Evolutionary conservation across 192 early-diverging fungal genomes (phyloP).

Genomic region (Coemansia sp.): DNA sequence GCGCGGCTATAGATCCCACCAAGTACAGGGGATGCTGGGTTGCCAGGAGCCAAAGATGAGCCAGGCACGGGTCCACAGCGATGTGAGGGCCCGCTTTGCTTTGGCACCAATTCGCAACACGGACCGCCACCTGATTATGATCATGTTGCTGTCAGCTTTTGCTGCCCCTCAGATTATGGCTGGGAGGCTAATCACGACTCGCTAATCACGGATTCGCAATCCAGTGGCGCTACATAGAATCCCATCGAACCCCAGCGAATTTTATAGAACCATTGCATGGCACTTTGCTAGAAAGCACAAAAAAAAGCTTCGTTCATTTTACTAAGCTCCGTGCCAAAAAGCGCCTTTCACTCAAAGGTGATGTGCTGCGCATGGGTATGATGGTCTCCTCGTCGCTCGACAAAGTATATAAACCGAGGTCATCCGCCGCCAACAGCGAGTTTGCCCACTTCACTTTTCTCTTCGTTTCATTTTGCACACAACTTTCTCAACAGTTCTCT

Average conservation of each 20-base stretch:
- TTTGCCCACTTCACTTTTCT: not conserved
- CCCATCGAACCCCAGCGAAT: not conserved
- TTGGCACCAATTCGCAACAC: not conserved
- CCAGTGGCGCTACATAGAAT: not conserved
- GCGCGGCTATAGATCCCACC: constrained; percentile 20
- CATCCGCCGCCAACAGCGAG: not conserved
- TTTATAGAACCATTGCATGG: not conserved
- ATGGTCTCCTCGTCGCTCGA: not conserved
- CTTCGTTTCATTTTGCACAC: no score
- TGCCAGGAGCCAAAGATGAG: constrained; percentile 1
- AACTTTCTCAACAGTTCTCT: not conserved
- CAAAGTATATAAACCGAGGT: not conserved
- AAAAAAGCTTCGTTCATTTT: not conserved
- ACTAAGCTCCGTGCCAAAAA: not conserved
- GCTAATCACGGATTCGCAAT: constrained; percentile 6
- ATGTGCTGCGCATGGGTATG: not conserved
- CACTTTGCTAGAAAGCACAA: constrained; percentile 2
- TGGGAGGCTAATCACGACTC: not conserved
- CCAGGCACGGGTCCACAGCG: constrained; percentile 6
- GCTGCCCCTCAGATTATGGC: not conserved
- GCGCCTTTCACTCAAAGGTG: constrained; percentile 6
- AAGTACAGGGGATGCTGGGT: constrained; percentile 21
- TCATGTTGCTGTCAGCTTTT: not conserved
- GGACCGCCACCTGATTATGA: not conserved
- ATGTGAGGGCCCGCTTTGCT: not conserved